Evolutionary conservation across 345 rosid genomes (phyloP), one percentile per base, ranked within the genome.

Genomic region (Populus pruinosa): DNA sequence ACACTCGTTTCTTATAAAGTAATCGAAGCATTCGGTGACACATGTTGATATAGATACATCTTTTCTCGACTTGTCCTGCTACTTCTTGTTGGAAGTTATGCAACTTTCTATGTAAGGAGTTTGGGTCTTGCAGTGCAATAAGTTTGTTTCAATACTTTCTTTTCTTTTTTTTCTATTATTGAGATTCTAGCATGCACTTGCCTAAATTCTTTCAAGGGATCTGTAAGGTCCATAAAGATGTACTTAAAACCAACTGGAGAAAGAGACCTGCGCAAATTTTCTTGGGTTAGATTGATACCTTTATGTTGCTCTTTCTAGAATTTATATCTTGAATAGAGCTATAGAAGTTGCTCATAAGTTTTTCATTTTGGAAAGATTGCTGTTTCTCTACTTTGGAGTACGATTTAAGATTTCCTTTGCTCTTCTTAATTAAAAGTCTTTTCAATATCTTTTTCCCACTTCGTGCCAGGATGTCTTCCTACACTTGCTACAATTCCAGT

Each of bases 401-500:
- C 1, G 35, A 33, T 66, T 33, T 50, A 44, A 47, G 20, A 6
- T 12, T 9, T 36, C 6, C 59, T 50, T 56, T 56, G 44, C 71
- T 23, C n/a, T 23, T 39, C 31, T 67, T 39, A 29, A 9, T 50
- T 71, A 50, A 49, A n/a, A 49, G 27, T 71, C 67, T 66, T 53
- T 16, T 66, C 35, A 44, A 14, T 38, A 13, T 72, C 18, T 41
- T 59, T 50, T 62, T 41, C 49, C 67, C 38, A 63, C 29, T 33
- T 77, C 69, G 20, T 70, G 44, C 65, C 80, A 96, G 99, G 99
- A 53, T 92, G 98, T 79, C 85, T 96, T 53, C 99, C 98, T 56
- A 96, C 99, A 6, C 97, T 96, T 82, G 98, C 94, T 17, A 96
- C 99, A 2, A 93, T 96, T 81, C 99, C 98, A 3, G 96, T 93